Evolutionary conservation across 352 stramenopile species (phyloP).

Genomic region (Phytopythium chamaehyphon): DNA sequence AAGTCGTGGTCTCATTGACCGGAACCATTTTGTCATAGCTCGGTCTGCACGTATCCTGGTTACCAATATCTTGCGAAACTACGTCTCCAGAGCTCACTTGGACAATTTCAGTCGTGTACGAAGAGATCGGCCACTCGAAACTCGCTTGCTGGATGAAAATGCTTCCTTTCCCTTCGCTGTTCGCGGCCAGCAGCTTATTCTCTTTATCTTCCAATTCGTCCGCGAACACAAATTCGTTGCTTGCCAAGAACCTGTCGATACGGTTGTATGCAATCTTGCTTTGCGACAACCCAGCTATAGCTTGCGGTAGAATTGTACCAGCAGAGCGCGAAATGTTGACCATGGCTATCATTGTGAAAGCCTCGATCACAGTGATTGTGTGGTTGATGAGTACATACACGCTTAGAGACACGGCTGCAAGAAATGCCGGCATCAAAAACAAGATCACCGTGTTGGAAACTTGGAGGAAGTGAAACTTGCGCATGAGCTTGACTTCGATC

Average conservation of each 20-base stretch:
- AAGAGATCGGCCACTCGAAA: constrained; percentile 13
- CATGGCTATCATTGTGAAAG: constrained; percentile 31
- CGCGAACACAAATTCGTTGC: constrained; percentile 15
- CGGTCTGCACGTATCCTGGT: background rate
- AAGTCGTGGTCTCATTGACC: background rate
- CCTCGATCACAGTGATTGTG: constrained; percentile 39
- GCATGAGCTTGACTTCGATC: constrained; percentile 37
- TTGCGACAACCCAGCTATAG: constrained; percentile 22
- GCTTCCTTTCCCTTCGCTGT: background rate
- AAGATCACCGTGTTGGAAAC: constrained; percentile 56
- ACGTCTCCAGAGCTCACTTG: too few species aligned
- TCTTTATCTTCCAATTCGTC: too few species aligned
- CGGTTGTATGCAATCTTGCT: constrained; percentile 16
- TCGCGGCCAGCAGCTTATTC: background rate
- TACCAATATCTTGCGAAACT: too few species aligned
- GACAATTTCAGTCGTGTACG: background rate
- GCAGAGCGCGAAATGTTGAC: constrained; percentile 23
- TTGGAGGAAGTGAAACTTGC: constrained; percentile 52
- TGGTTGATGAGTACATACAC: constrained; percentile 32
- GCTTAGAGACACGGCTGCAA: constrained; percentile 18
- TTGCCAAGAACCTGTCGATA: constrained; percentile 19
- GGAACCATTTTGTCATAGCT: background rate
- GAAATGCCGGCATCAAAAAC: constrained; percentile 40
- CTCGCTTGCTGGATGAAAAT: constrained; percentile 9
- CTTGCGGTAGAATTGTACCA: constrained; percentile 15